These are phyloP conservation scores for Nitzschia palea DNA, from an alignment of 108 stramenopile genomes.

Conservation along the genomic window DNA sequence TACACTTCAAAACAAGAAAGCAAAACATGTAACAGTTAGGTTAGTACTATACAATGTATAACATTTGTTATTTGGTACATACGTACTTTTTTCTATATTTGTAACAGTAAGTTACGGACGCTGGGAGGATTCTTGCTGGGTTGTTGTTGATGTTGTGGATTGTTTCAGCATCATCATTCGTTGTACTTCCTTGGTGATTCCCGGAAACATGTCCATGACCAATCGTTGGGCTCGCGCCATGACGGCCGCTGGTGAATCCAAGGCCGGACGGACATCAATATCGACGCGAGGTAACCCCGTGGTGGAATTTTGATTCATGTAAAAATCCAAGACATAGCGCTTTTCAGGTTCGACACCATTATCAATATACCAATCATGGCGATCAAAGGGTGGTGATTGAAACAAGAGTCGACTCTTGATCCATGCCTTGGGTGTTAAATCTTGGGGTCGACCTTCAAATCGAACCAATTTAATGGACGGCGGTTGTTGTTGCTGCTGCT, in stretches of 20 bases:
- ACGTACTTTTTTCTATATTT: no score
- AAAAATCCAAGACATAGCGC: constrained; percentile 97
- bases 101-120: no score
- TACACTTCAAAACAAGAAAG: no score
- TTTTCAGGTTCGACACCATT: constrained; percentile 44
- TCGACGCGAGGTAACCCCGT: constrained; percentile 37
- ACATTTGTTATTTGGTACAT: no score
- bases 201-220: constrained; percentile 69
- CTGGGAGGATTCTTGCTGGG: no score
- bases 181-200: constrained; percentile 46
- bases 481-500: no score
- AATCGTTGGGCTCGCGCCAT: constrained; percentile 66
- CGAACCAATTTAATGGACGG: constrained; percentile 64
- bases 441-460: constrained; percentile 91
- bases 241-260: constrained; percentile 74
- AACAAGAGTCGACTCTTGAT: constrained; percentile 69
- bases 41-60: no score
- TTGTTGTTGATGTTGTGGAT: background rate
- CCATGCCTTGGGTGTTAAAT: constrained; percentile 90
- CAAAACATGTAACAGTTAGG: no score
- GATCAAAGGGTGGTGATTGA: constrained; percentile 90
- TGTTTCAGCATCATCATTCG: constrained; percentile 6
- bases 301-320: constrained; percentile 56
- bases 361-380: constrained; percentile 97
- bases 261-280: constrained; percentile 91